Conservation (phyloP, 129 eudicot genomes). For the Chrysanthemum seticuspe region DNA sequence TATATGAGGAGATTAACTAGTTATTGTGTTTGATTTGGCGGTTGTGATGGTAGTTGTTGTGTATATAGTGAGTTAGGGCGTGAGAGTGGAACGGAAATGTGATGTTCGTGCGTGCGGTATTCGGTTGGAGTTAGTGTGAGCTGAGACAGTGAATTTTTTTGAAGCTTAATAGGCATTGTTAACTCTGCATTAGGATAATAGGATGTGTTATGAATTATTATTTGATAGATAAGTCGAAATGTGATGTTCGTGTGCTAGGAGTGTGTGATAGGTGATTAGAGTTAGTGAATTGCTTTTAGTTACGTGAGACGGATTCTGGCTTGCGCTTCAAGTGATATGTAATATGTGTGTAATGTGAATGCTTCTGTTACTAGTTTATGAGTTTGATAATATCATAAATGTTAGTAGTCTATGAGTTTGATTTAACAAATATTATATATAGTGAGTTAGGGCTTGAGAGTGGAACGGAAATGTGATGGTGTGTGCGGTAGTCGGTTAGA, state of each 20-base stretch:
- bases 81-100: slow-evolving; percentile 5
- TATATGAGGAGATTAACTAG: too few species aligned
- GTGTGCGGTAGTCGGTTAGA: neutral
- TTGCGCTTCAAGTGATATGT: too few species aligned
- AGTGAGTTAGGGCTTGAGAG: too few species aligned
- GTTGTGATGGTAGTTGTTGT: neutral
- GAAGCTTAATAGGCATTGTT: slow-evolving; percentile 1
- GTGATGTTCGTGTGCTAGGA: too few species aligned
- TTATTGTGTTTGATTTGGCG: neutral
- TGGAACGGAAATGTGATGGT: slow-evolving; percentile 4
- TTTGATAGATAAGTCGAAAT: too few species aligned
- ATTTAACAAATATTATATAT: too few species aligned
- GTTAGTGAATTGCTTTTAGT: neutral
- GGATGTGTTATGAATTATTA: too few species aligned
- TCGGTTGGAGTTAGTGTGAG: neutral
- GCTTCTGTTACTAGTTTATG: slow-evolving; percentile 5
- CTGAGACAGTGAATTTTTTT: neutral
- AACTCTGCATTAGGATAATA: too few species aligned
- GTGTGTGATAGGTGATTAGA: too few species aligned
- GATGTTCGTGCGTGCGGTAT: neutral
- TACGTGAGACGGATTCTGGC: neutral
- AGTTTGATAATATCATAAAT: too few species aligned
- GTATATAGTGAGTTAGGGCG: slow-evolving; percentile 7
- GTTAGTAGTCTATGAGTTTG: too few species aligned
- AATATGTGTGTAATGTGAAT: neutral